These are phyloP conservation scores for Cutaneotrichosporon cyanovorans DNA, from an alignment of 1,284 basidiomycete species.

Conservation along the genomic window DNA sequence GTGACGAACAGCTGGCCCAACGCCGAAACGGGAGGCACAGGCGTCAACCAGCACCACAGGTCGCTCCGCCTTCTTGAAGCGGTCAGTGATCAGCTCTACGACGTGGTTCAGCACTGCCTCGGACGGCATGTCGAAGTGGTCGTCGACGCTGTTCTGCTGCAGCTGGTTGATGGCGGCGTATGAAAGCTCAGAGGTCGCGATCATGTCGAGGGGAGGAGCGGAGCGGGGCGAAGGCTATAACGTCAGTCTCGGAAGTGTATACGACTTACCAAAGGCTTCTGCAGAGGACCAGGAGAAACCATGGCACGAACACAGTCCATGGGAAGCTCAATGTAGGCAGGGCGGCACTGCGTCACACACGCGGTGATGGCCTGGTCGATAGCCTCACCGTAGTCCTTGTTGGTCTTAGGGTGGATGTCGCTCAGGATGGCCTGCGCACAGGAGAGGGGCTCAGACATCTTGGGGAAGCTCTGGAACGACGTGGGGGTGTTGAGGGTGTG, in stretches of 20 bases:
- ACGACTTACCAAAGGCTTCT: conserved; percentile 32
- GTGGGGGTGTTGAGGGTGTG: conserved; percentile 78
- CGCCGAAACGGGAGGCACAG: conserved; percentile 73
- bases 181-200: not conserved
- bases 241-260: not conserved
- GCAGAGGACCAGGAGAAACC: conserved; percentile 60
- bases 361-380: conserved; percentile 74
- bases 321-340: conserved; percentile 81
- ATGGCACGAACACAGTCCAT: conserved; percentile 69
- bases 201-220: conserved; percentile 11
- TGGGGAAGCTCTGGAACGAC: conserved; percentile 66
- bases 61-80: conserved; percentile 59
- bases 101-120: conserved; percentile 61
- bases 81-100: conserved; percentile 60
- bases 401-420: conserved; percentile 46
- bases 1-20: conserved; percentile 60
- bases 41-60: conserved; percentile 81
- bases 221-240: conserved; percentile 16
- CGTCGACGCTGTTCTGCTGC: conserved; percentile 1
- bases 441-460: conserved; percentile 69
- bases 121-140: conserved; percentile 47
- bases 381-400: conserved; percentile 53
- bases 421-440: conserved; percentile 59
- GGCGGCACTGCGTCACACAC: conserved; percentile 67
- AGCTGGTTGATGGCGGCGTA: conserved; percentile 7